These are phyloP conservation scores for Oryza coarctata DNA, from an alignment of 176 grass and related monocot species.

Conservation along the genomic window DNA sequence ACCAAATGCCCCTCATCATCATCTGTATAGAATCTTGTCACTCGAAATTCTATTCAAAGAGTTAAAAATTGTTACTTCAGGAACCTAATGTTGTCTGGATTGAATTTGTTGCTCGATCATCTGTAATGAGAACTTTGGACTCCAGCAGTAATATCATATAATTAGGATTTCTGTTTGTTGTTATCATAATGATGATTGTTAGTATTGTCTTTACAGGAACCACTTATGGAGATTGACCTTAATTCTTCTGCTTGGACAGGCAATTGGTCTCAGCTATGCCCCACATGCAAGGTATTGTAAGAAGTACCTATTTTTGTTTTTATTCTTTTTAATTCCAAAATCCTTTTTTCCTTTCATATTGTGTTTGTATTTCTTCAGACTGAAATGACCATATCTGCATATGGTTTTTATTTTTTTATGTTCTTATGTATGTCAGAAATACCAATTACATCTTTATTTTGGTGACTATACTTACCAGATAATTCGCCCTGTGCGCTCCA, in stretches of 20 bases:
- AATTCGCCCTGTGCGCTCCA: slow-evolving; percentile 92
- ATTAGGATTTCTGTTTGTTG: not conserved
- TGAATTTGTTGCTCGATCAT: slow-evolving; percentile 9
- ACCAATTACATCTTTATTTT: not conserved
- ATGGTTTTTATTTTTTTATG: slow-evolving; percentile 15
- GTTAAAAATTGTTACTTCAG: slow-evolving; percentile 20
- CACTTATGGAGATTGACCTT: slow-evolving; percentile 79
- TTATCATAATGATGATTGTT: slow-evolving; percentile 24
- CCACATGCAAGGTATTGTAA: slow-evolving; percentile 88
- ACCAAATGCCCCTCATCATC: not conserved
- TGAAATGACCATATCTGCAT: slow-evolving; percentile 12
- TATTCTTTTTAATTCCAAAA: not conserved
- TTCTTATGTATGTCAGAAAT: slow-evolving; percentile 10
- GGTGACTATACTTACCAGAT: slow-evolving; percentile 61
- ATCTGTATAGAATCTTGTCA: slow-evolving; percentile 2
- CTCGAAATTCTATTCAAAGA: not conserved
- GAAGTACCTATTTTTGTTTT: slow-evolving; percentile 13
- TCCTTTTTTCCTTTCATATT: not conserved
- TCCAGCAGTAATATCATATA: not conserved
- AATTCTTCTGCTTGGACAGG: slow-evolving; percentile 74
- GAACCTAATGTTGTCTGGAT: not conserved
- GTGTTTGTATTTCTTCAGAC: not conserved
- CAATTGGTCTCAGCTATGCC: slow-evolving; percentile 94
- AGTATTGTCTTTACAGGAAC: slow-evolving; percentile 62
- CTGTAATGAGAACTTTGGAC: slow-evolving; percentile 19